Evolutionary conservation across 768 basidiomycete species (phyloP).

Genomic region (Mycena albidolilacea): DNA sequence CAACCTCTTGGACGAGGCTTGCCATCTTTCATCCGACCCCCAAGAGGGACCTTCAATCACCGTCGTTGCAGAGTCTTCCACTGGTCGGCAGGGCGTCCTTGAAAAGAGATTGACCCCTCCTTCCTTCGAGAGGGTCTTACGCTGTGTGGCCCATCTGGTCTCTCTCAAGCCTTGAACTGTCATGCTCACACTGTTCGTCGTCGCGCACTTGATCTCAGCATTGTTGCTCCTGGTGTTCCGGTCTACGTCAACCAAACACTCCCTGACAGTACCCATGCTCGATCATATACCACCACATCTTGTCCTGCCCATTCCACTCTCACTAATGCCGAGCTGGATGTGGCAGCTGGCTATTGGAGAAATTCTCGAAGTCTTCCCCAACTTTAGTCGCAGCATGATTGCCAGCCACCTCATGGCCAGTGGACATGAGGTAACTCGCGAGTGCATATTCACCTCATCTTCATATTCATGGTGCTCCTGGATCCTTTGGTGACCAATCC

Average conservation of each 20-base stretch:
- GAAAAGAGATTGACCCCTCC: constrained; percentile 41
- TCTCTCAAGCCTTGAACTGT: not conserved
- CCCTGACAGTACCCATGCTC: not conserved
- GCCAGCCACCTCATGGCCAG: constrained; percentile 36
- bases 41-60: constrained; percentile 16
- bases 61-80: not conserved
- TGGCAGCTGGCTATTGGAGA: constrained; percentile 18
- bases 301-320: constrained; percentile 34
- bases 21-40: constrained; percentile 37
- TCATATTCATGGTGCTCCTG: constrained; percentile 42
- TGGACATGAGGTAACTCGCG: constrained; percentile 42
- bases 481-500: constrained; percentile 43
- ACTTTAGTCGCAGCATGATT: constrained; percentile 43
- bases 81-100: constrained; percentile 37
- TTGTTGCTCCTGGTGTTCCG: constrained; percentile 26
- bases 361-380: constrained; percentile 46
- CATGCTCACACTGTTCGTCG: constrained; percentile 26
- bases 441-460: constrained; percentile 37
- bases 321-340: constrained; percentile 44
- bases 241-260: constrained; percentile 15
- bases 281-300: constrained; percentile 7
- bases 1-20: constrained; percentile 39
- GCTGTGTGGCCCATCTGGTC: constrained; percentile 28
- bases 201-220: constrained; percentile 31
- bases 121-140: constrained; percentile 45